These are phyloP conservation scores for Usnea hakonensis DNA, from an alignment of 495 filamentous ascomycete species.

Conservation along the genomic window DNA sequence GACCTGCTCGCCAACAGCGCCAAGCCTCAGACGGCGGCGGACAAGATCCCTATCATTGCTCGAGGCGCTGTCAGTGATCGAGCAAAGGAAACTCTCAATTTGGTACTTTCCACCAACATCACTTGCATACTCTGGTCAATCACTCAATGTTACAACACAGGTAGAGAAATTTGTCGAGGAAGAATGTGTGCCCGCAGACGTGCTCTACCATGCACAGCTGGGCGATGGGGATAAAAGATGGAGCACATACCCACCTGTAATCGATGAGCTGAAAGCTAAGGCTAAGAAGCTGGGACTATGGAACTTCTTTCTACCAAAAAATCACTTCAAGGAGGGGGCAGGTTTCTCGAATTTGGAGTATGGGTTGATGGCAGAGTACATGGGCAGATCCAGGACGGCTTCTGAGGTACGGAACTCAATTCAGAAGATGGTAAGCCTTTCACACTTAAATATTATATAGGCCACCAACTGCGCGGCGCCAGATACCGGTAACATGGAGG, in stretches of 20 bases:
- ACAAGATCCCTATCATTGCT: constrained; percentile 58
- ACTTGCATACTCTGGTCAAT: neutral
- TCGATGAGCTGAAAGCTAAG: constrained; percentile 82
- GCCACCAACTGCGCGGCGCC: constrained; percentile 87
- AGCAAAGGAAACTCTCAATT: constrained; percentile 64
- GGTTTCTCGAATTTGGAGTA: constrained; percentile 90
- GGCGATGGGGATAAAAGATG: constrained; percentile 67
- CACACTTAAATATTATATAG: constrained; percentile 26
- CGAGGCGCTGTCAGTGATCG: constrained; percentile 64
- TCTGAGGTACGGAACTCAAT: constrained; percentile 49
- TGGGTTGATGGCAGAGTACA: constrained; percentile 82
- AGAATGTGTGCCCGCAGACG: constrained; percentile 83
- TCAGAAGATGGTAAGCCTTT: neutral
- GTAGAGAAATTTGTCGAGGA: constrained; percentile 96
- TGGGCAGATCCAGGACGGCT: constrained; percentile 71
- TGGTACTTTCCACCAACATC: constrained; percentile 35
- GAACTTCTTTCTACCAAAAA: constrained; percentile 96
- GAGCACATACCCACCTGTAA: constrained; percentile 66
- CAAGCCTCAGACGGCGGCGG: constrained; percentile 28
- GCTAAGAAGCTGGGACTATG: constrained; percentile 82
- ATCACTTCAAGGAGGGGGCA: constrained; percentile 88
- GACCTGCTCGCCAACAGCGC: constrained; percentile 19
- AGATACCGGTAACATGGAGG: constrained; percentile 95
- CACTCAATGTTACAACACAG: constrained; percentile 32
- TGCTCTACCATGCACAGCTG: constrained; percentile 69